phyloP scores from a whole-genome alignment of 2,329 filamentous ascomycete genomes.

The Penicillium janthinellum region DNA sequence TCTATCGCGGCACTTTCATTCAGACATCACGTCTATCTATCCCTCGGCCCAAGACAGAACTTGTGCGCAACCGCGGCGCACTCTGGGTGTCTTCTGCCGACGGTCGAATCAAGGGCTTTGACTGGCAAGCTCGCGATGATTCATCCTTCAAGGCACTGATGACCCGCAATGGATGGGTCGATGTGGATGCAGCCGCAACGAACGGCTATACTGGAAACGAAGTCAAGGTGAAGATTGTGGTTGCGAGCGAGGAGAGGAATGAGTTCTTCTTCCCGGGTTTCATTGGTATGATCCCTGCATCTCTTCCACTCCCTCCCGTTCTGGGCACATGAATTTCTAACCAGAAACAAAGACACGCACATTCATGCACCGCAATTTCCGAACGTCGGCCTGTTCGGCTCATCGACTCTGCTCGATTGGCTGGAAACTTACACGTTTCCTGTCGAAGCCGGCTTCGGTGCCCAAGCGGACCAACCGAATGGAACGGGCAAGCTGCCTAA shows the following conservation, averaged over 20 bases:
- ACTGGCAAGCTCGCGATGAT: constrained; percentile 37
- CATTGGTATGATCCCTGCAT: constrained; percentile 39
- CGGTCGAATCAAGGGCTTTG: constrained; percentile 38
- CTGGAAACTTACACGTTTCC: constrained; percentile 94
- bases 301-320: not conserved
- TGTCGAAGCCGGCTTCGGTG: constrained; percentile 73
- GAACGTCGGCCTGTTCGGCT: constrained; percentile 91
- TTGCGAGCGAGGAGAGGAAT: constrained; percentile 43
- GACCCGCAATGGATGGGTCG: constrained; percentile 36
- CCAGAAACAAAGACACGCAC: constrained; percentile 72
- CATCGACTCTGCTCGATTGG: constrained; percentile 90
- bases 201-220: constrained; percentile 8
- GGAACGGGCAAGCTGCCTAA: constrained; percentile 17
- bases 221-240: constrained; percentile 37
- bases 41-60: constrained; percentile 48
- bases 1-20: constrained; percentile 66
- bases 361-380: constrained; percentile 95
- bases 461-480: constrained; percentile 20
- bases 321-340: not conserved
- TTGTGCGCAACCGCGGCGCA: constrained; percentile 54
- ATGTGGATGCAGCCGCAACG: constrained; percentile 21
- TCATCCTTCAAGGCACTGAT: constrained; percentile 29
- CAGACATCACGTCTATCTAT: constrained; percentile 49
- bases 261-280: constrained; percentile 53
- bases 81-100: constrained; percentile 39